phyloP scores from a whole-genome alignment of 164 flowering plant genomes.

The Akebia trifoliata region DNA sequence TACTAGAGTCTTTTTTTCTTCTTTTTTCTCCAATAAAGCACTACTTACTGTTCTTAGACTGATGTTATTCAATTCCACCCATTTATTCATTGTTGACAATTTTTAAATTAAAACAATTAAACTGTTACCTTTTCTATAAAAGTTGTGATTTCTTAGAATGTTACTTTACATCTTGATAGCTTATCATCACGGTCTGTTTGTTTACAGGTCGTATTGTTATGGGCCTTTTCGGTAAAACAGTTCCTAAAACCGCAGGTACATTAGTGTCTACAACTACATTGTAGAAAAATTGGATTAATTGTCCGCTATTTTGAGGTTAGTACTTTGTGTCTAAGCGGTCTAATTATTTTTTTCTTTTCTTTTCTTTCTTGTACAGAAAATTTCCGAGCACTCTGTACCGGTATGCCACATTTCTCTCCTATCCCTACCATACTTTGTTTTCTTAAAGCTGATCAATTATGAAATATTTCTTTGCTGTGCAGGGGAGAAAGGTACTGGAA shows the following conservation, averaged over 20 bases:
- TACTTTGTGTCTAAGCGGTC: not conserved
- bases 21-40: too few species aligned
- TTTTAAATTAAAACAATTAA: too few species aligned
- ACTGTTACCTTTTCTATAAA: not conserved
- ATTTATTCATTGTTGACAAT: too few species aligned
- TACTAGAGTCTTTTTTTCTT: too few species aligned
- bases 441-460: too few species aligned
- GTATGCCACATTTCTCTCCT: slow-evolving; percentile 25
- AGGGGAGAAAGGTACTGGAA: slow-evolving; percentile 91
- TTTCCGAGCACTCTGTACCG: slow-evolving; percentile 93
- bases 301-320: too few species aligned
- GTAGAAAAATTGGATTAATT: too few species aligned
- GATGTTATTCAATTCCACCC: too few species aligned
- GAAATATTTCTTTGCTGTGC: slow-evolving; percentile 7
- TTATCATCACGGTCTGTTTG: not conserved
- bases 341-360: slow-evolving; percentile 2
- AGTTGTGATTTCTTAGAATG: not conserved
- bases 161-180: not conserved
- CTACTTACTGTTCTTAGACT: too few species aligned
- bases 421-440: too few species aligned
- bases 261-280: too few species aligned
- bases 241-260: slow-evolving; percentile 75
- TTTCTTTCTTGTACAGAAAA: slow-evolving; percentile 59
- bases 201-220: slow-evolving; percentile 76
- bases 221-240: slow-evolving; percentile 86